Conservation (phyloP, 163 green algal genomes). For the Scenedesmus sp. region DNA sequence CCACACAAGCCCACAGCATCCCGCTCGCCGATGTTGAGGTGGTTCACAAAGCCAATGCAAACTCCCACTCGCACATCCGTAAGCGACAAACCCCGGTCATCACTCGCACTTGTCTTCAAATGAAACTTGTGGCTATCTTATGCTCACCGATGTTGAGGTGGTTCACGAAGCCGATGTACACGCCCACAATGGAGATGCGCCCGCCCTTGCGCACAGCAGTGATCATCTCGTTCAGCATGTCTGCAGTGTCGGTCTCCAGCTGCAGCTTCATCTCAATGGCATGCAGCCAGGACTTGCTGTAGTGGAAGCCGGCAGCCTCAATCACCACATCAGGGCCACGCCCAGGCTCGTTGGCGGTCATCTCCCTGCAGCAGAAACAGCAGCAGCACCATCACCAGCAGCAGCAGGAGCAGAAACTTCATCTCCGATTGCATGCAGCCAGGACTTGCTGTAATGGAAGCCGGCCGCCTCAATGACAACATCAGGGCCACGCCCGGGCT, state of each 20-base stretch:
- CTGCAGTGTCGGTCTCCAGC: conserved; percentile 79
- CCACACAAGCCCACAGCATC: no score
- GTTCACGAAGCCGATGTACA: conserved; percentile 60
- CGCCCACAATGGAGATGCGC: conserved; percentile 72
- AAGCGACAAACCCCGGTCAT: no score
- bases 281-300: conserved; percentile 66
- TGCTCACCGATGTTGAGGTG: conserved; percentile 50
- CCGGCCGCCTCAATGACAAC: conserved; percentile 81
- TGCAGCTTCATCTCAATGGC: conserved; percentile 72
- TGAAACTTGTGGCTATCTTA: no score
- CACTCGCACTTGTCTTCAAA: no score
- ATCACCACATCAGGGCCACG: conserved; percentile 79
- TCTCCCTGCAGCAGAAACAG: conserved; percentile 35
- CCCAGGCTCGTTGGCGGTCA: conserved; percentile 40
- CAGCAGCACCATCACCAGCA: not conserved
- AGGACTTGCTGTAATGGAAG: conserved; percentile 76
- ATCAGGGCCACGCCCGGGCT: conserved; percentile 65
- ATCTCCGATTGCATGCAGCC: conserved; percentile 67
- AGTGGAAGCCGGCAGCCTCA: conserved; percentile 84
- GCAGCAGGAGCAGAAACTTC: not conserved
- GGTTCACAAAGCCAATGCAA: conserved; percentile 57
- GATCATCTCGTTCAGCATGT: conserved; percentile 88
- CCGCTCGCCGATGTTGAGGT: conserved; percentile 43
- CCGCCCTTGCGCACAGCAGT: conserved; percentile 73
- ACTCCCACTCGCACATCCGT: conserved; percentile 59